phyloP scores from a whole-genome alignment of 2,329 filamentous ascomycete species.

The Paraphoma chrysanthemicola region DNA sequence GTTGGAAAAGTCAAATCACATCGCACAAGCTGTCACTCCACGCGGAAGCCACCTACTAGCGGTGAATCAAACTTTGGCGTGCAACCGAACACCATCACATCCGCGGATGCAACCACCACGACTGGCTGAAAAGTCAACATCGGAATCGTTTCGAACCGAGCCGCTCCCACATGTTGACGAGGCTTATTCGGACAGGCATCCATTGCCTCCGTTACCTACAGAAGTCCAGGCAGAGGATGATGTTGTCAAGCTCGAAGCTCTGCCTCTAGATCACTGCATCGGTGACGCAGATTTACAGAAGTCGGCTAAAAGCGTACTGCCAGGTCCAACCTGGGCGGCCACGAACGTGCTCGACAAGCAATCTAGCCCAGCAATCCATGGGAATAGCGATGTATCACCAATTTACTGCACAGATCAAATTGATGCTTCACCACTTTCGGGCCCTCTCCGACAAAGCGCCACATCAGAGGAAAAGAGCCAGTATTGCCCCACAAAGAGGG shows the following conservation, averaged over 20 bases:
- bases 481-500: background rate
- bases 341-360: too few species aligned
- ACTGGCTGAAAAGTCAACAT: background rate
- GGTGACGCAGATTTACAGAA: too few species aligned
- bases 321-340: too few species aligned
- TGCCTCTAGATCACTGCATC: too few species aligned
- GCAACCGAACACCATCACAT: conserved; percentile 21
- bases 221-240: too few species aligned
- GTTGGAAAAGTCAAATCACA: conserved; percentile 15
- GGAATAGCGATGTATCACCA: too few species aligned
- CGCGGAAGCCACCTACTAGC: conserved; percentile 17
- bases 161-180: background rate
- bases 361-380: too few species aligned
- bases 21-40: conserved; percentile 18
- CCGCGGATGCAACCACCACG: conserved; percentile 18
- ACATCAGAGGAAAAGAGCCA: background rate
- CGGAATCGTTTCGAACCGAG: background rate
- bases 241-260: too few species aligned
- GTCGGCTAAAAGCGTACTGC: too few species aligned
- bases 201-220: conserved; percentile 18
- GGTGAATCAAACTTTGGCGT: conserved; percentile 6
- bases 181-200: conserved; percentile 7
- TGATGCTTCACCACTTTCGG: too few species aligned
- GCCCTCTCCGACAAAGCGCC: background rate
- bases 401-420: too few species aligned